A percentile compares a stretch with the other conserved stretches of the same genome.
These are phyloP conservation scores for Suhomyces tanzawaensis DNA, from an alignment of 805 yeast genomes.

Conservation along the genomic window DNA sequence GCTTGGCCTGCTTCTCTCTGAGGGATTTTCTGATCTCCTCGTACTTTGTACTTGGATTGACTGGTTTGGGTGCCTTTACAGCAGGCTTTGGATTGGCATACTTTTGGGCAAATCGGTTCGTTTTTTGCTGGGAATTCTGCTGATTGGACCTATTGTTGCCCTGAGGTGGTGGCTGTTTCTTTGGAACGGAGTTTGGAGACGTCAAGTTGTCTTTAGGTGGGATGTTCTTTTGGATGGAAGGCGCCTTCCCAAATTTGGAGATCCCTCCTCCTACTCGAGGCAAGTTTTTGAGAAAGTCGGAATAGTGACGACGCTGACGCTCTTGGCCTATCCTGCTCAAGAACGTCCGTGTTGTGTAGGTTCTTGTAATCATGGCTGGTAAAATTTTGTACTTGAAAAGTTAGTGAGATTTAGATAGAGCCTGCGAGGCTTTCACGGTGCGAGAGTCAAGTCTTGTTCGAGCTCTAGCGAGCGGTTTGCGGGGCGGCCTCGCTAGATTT, in stretches of 20 bases:
- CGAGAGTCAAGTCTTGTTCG: too few relatives aligned
- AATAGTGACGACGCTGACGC: slow-evolving; percentile 9
- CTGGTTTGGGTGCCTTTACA: background rate
- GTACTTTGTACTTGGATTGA: slow-evolving; percentile 8
- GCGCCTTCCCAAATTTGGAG: slow-evolving; percentile 16
- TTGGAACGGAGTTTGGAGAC: too few relatives aligned
- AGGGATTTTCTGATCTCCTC: slow-evolving; percentile 18
- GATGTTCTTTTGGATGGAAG: too few relatives aligned
- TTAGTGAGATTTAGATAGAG: background rate
- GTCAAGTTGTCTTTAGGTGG: too few relatives aligned
- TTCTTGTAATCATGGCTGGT: background rate
- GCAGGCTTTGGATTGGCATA: slow-evolving; percentile 11
- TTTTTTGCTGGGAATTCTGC: slow-evolving; percentile 12
- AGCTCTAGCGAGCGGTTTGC: too few relatives aligned
- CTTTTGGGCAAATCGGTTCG: slow-evolving; percentile 35
- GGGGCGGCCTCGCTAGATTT: too few relatives aligned
- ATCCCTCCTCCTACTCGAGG: slow-evolving; percentile 26
- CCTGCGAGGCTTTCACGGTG: too few relatives aligned
- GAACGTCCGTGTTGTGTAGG: background rate
- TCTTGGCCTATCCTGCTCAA: background rate
- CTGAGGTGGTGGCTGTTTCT: too few relatives aligned
- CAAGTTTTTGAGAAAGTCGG: slow-evolving; percentile 23
- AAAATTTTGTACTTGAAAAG: background rate
- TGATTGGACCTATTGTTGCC: too few relatives aligned
- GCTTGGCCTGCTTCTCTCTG: slow-evolving; percentile 15